phyloP scores from a whole-genome alignment of 192 early-diverging fungal genomes.

The Backusella luteola region DNA sequence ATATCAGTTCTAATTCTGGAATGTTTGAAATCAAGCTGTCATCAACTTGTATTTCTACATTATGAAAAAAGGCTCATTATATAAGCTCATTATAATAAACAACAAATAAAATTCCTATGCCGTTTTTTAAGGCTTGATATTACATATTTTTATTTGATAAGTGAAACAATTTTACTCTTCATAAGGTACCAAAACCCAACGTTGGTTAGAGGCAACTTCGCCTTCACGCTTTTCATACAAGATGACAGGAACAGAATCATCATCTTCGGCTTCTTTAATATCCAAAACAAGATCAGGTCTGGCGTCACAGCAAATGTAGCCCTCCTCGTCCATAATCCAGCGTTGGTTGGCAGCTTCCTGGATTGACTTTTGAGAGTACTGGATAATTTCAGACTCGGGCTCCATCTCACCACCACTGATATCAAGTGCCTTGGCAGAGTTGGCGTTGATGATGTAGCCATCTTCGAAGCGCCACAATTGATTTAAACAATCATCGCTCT shows the following conservation, averaged over 20 bases:
- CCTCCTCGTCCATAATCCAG: constrained; percentile 19
- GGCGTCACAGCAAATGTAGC: constrained; percentile 15
- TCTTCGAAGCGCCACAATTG: constrained; percentile 21
- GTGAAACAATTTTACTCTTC: background rate
- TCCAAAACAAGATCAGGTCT: constrained; percentile 20
- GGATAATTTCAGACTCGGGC: constrained; percentile 11
- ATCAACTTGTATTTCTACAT: too few species aligned
- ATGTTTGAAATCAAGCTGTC: too few species aligned
- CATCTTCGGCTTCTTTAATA: constrained; percentile 22
- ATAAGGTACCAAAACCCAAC: constrained; percentile 18
- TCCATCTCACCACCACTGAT: constrained; percentile 25
- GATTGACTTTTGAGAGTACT: constrained; percentile 12
- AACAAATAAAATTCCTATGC: background rate
- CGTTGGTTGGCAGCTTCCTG: constrained; percentile 20
- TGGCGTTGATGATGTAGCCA: constrained; percentile 22
- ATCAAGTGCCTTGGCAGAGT: constrained; percentile 28
- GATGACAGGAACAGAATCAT: constrained; percentile 15
- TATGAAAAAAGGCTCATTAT: too few species aligned
- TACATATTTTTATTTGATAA: background rate
- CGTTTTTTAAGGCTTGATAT: background rate
- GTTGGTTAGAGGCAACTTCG: constrained; percentile 26
- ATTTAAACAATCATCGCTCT: background rate
- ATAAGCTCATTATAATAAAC: too few species aligned
- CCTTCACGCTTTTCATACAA: constrained; percentile 20
- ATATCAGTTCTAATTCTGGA: too few species aligned